These are phyloP conservation scores for Leccinum broughii DNA, from an alignment of 768 basidiomycete species.

Conservation along the genomic window DNA sequence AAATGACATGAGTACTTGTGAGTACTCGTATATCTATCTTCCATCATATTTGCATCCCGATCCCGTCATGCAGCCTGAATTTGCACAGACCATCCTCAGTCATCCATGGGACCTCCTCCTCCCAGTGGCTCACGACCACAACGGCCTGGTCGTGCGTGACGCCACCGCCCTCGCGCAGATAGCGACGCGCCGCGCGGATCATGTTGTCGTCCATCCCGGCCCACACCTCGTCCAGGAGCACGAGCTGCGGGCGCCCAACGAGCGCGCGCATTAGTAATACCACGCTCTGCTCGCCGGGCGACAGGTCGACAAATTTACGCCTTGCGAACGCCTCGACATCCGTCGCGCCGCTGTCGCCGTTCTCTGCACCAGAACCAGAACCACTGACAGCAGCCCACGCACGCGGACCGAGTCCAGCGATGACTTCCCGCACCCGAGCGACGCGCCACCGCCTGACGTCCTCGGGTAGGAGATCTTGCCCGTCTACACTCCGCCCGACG, in stretches of 20 bases:
- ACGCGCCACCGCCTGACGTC: constrained; percentile 41
- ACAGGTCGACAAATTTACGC: constrained; percentile 60
- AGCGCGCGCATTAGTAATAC: constrained; percentile 85
- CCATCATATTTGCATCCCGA: constrained; percentile 18
- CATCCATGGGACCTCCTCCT: constrained; percentile 87
- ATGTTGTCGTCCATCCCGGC: constrained; percentile 87
- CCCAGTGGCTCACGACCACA: constrained; percentile 88
- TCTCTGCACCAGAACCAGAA: background rate
- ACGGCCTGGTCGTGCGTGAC: constrained; percentile 66
- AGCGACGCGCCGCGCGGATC: constrained; percentile 61
- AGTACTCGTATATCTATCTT: background rate
- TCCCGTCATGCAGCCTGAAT: constrained; percentile 39
- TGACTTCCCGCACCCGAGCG: constrained; percentile 52
- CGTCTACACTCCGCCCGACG: constrained; percentile 49
- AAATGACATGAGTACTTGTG: background rate
- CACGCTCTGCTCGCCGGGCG: constrained; percentile 75
- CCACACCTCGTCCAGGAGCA: constrained; percentile 92
- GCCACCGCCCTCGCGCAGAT: constrained; percentile 58
- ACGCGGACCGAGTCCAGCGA: constrained; percentile 61
- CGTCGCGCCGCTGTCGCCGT: background rate
- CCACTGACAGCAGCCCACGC: constrained; percentile 39
- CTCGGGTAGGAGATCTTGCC: constrained; percentile 28
- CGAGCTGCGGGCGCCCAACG: constrained; percentile 65
- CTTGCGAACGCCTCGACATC: constrained; percentile 45
- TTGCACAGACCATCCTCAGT: constrained; percentile 50